phyloP scores from a whole-genome alignment of 768 basidiomycete genomes.

The Porphyrellus cyaneotinctus region DNA sequence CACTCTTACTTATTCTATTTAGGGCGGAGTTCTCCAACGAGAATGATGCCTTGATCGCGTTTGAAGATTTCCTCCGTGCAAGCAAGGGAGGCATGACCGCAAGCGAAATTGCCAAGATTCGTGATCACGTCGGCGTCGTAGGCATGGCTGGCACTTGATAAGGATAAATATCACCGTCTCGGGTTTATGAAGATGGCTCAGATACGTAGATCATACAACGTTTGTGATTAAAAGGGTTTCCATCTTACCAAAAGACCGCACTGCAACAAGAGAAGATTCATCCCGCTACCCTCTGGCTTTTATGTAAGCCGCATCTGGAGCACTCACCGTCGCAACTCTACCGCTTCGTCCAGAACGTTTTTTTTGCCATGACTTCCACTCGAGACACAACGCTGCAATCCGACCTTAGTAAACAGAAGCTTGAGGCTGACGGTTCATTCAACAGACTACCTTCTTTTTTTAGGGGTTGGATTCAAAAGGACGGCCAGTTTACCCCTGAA shows the following conservation, averaged over 20 bases:
- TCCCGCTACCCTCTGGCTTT: not conserved
- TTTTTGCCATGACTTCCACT: slow-evolving; percentile 28
- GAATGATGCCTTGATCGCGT: slow-evolving; percentile 64
- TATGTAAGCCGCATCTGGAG: slow-evolving; percentile 12
- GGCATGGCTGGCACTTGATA: slow-evolving; percentile 83
- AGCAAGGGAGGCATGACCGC: slow-evolving; percentile 79
- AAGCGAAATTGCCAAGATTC: slow-evolving; percentile 86
- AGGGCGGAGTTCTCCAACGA: slow-evolving; percentile 62
- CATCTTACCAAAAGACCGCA: not conserved
- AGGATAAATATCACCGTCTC: not conserved
- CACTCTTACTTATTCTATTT: not conserved
- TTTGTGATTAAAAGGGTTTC: not conserved
- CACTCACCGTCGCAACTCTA: not conserved
- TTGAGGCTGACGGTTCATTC: slow-evolving; percentile 62
- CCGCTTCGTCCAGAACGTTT: not conserved
- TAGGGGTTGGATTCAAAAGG: slow-evolving; percentile 51
- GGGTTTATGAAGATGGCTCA: not conserved
- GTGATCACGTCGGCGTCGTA: slow-evolving; percentile 80
- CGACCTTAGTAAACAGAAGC: slow-evolving; percentile 54
- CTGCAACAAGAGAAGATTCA: too few relatives aligned
- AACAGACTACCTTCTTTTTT: slow-evolving; percentile 52
- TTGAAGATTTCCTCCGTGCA: slow-evolving; percentile 83
- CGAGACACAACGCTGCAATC: slow-evolving; percentile 37
- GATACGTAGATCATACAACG: not conserved
- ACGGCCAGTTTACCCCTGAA: slow-evolving; percentile 68